These are phyloP conservation scores for Psidium friedrichsthalianum DNA, from an alignment of 345 rosid genomes.

Conservation along the genomic window DNA sequence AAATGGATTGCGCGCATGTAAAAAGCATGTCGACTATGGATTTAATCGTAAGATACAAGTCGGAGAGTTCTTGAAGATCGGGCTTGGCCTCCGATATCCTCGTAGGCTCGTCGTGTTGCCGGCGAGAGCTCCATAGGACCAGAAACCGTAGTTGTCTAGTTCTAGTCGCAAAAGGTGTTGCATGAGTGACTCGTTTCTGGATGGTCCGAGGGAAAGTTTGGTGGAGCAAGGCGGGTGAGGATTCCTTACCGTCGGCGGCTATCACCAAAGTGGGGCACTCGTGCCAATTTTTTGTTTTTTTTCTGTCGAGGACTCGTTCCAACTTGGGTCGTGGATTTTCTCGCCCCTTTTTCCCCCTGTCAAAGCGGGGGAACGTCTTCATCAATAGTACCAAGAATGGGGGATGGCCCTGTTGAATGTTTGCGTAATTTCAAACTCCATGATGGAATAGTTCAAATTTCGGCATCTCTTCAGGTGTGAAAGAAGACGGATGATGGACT, in stretches of 20 bases:
- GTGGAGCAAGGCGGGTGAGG: background rate
- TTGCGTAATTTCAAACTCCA: too few relatives aligned
- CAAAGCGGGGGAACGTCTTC: background rate
- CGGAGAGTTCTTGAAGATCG: background rate
- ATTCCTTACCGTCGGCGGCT: background rate
- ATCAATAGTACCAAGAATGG: background rate
- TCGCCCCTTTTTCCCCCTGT: background rate
- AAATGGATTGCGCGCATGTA: too few relatives aligned
- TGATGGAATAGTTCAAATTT: background rate
- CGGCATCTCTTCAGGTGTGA: background rate
- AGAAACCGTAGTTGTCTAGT: background rate
- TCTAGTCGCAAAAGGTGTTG: background rate
- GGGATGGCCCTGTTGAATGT: too few relatives aligned
- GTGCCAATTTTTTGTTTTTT: too few relatives aligned
- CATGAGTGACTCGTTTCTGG: background rate
- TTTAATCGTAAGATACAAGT: too few relatives aligned
- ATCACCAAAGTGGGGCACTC: background rate
- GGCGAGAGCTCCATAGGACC: background rate
- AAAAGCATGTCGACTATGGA: too few relatives aligned
- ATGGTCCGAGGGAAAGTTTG: background rate
- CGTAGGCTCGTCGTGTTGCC: background rate
- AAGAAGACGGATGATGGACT: background rate
- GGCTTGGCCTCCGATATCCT: background rate
- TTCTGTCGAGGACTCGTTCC: background rate
- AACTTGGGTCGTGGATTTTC: background rate